Conservation (phyloP, 352 stramenopile species). For the Phytophthora megakarya region DNA sequence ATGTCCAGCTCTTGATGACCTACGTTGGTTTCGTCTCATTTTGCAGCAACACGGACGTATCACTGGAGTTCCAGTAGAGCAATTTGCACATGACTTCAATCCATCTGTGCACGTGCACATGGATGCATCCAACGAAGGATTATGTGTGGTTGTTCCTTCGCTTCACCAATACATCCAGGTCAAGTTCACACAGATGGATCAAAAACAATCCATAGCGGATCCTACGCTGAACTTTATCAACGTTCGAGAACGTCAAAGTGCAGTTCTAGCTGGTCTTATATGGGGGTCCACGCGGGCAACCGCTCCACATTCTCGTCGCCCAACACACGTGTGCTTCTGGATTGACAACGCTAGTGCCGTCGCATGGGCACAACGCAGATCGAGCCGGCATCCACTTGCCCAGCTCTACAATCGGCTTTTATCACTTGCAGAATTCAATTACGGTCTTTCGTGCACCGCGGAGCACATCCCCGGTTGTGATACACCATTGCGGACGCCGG, state of each 20-base stretch:
- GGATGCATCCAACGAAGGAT: conserved; percentile 12
- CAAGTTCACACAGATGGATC: background rate
- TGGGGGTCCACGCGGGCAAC: background rate
- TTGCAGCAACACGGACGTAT: background rate
- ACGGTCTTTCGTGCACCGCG: conserved; percentile 1
- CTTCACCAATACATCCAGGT: conserved; percentile 8
- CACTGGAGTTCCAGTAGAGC: background rate
- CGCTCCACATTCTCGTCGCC: background rate
- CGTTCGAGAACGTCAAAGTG: conserved; percentile 8
- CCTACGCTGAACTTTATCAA: conserved; percentile 4
- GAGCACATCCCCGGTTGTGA: conserved; percentile 15
- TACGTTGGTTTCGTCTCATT: background rate
- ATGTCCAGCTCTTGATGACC: background rate
- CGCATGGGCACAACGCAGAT: background rate
- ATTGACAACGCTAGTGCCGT: conserved; percentile 14
- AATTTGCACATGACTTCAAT: background rate
- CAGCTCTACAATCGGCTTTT: conserved; percentile 23
- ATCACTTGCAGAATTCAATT: conserved; percentile 10
- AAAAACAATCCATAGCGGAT: background rate
- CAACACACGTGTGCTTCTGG: conserved; percentile 10
- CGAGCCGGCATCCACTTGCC: background rate
- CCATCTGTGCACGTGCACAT: conserved; percentile 21
- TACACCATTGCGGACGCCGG: conserved; percentile 23
- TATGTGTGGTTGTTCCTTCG: background rate
- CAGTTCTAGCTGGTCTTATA: background rate